A percentile compares a stretch with the other conserved stretches of the same genome.
These are phyloP conservation scores for Penicillium thymicola DNA, from an alignment of 2,329 filamentous ascomycete genomes.

Conservation along the genomic window DNA sequence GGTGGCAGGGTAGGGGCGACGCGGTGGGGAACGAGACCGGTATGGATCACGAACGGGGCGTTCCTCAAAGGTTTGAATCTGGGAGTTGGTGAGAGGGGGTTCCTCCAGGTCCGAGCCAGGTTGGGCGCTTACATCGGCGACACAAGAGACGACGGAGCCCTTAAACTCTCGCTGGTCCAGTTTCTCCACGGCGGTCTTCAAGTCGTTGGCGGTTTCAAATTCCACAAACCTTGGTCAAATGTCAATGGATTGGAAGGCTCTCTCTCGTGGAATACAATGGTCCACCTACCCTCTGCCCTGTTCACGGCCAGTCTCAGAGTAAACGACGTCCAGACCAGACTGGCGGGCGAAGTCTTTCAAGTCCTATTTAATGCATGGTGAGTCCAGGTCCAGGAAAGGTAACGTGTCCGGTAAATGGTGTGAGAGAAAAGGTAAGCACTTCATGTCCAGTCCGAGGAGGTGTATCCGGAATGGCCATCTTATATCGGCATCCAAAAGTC, in stretches of 20 bases:
- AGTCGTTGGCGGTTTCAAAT: constrained; percentile 87
- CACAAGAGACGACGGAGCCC: constrained; percentile 77
- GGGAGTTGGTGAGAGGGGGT: constrained; percentile 28
- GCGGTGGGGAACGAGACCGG: constrained; percentile 73
- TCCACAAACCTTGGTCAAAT: constrained; percentile 75
- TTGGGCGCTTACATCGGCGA: constrained; percentile 69
- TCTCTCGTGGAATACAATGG: constrained; percentile 17
- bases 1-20: constrained; percentile 59
- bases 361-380: constrained; percentile 84
- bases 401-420: constrained; percentile 15
- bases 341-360: constrained; percentile 99
- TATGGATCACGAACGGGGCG: constrained; percentile 65
- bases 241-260: constrained; percentile 25
- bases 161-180: constrained; percentile 93
- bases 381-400: constrained; percentile 62
- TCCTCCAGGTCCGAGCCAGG: constrained; percentile 16
- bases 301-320: constrained; percentile 91
- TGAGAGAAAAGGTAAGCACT: constrained; percentile 2
- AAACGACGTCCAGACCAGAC: constrained; percentile 95
- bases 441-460: constrained; percentile 18
- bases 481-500: constrained; percentile 3
- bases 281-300: constrained; percentile 80
- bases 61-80: constrained; percentile 71
- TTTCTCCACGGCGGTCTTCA: constrained; percentile 90
- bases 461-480: constrained; percentile 22